phyloP scores from a whole-genome alignment of 106 monocot genomes.

The Triglochin maritima region DNA sequence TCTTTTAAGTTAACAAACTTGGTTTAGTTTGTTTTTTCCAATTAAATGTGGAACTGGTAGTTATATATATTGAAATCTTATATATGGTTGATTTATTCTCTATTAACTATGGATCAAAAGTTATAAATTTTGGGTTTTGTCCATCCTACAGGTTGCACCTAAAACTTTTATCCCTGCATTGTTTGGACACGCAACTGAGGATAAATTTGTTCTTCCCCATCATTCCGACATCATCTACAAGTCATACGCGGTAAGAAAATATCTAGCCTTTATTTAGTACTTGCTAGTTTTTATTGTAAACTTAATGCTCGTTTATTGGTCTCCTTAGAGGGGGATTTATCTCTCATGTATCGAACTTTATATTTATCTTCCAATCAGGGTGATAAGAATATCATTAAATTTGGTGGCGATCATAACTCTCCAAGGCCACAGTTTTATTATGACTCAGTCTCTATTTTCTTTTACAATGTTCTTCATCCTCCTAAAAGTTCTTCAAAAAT shows the following conservation, averaged over 20 bases:
- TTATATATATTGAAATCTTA: neutral
- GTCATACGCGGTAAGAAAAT: constrained; percentile 58
- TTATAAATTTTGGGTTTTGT: no score
- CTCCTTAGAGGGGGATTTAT: no score
- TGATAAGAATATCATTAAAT: constrained; percentile 92
- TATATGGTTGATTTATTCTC: neutral
- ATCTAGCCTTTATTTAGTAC: neutral
- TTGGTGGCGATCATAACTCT: constrained; percentile 96
- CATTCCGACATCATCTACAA: constrained; percentile 83
- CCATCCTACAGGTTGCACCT: constrained; percentile 54
- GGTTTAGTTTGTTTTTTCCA: no score
- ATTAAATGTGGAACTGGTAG: no score
- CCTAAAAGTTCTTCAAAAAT: constrained; percentile 52
- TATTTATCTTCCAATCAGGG: constrained; percentile 32
- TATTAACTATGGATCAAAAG: no score
- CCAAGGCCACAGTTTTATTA: constrained; percentile 93
- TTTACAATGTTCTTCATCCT: constrained; percentile 90
- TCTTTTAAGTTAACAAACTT: no score
- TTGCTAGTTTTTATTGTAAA: neutral
- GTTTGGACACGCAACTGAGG: constrained; percentile 91
- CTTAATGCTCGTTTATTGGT: neutral
- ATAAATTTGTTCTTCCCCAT: constrained; percentile 77
- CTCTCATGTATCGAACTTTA: no score
- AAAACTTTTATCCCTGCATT: constrained; percentile 96
- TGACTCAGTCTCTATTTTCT: constrained; percentile 97